phyloP scores from a whole-genome alignment of 257 asterid species.

The Prunella vulgaris region DNA sequence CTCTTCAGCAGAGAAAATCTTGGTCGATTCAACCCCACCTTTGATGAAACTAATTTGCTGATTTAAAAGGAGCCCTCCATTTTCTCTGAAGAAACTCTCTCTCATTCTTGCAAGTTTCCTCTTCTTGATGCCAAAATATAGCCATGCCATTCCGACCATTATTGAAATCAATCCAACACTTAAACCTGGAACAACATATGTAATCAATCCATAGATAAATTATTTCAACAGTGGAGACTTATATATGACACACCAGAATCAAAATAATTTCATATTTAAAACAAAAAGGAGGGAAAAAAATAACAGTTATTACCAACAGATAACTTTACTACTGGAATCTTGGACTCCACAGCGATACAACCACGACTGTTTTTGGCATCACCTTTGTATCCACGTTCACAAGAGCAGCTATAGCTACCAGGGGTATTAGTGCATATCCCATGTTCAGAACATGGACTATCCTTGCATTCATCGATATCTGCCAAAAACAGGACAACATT shows the following conservation, averaged over 20 bases:
- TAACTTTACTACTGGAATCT: background rate
- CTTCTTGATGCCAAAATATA: conserved; percentile 25
- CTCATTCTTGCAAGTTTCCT: conserved; percentile 28
- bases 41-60: too few species aligned
- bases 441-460: background rate
- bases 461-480: conserved; percentile 16
- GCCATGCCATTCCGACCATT: conserved; percentile 18
- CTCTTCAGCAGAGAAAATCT: too few species aligned
- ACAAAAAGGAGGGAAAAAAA: background rate
- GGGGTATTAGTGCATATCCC: conserved; percentile 4
- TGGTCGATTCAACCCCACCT: too few species aligned
- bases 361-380: conserved; percentile 15
- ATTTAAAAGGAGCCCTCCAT: conserved; percentile 51
- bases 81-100: conserved; percentile 46
- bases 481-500: background rate
- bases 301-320: background rate
- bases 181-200: conserved; percentile 11
- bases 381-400: background rate
- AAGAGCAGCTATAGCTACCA: conserved; percentile 15
- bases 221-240: background rate
- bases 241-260: too few species aligned
- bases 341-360: background rate
- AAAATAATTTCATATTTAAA: background rate
- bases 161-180: conserved; percentile 21
- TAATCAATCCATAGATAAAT: background rate